Percentiles rank a stretch among this genome's conserved stretches.
These are phyloP conservation scores for Ophiostoma ips DNA, from an alignment of 2,329 filamentous ascomycete species.

Conservation along the genomic window DNA sequence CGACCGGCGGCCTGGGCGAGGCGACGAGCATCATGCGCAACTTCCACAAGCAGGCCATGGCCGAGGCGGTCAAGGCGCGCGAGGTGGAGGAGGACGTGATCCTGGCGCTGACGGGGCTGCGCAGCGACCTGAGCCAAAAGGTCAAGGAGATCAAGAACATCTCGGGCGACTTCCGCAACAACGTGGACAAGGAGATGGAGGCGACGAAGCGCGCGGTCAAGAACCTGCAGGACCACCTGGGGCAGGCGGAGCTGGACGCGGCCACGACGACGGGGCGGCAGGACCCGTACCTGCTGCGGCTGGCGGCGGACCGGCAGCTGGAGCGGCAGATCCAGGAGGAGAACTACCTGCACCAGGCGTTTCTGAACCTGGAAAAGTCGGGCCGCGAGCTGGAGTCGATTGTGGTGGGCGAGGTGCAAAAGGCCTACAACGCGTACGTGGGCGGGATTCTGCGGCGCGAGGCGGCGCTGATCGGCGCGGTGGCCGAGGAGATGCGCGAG, in stretches of 20 bases:
- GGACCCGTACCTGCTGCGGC: slow-evolving; percentile 77
- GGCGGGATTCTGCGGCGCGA: slow-evolving; percentile 83
- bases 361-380: slow-evolving; percentile 85
- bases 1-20: slow-evolving; percentile 74
- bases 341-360: slow-evolving; percentile 92
- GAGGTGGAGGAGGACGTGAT: slow-evolving; percentile 91
- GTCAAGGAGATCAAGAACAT: slow-evolving; percentile 96
- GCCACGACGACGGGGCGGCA: slow-evolving; percentile 67
- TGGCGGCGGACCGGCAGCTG: slow-evolving; percentile 78
- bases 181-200: slow-evolving; percentile 90
- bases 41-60: slow-evolving; percentile 68
- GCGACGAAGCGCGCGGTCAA: slow-evolving; percentile 65
- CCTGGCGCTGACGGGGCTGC: slow-evolving; percentile 66
- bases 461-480: slow-evolving; percentile 63
- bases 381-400: slow-evolving; percentile 92
- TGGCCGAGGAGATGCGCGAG: slow-evolving; percentile 66
- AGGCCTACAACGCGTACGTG: slow-evolving; percentile 89
- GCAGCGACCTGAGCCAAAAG: slow-evolving; percentile 84
- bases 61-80: slow-evolving; percentile 73
- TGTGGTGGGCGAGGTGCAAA: slow-evolving; percentile 93
- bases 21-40: slow-evolving; percentile 66
- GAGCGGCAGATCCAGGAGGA: slow-evolving; percentile 92
- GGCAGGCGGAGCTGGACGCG: slow-evolving; percentile 65
- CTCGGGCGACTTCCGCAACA: slow-evolving; percentile 91
- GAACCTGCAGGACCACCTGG: slow-evolving; percentile 67